Percentiles rank a stretch among this genome's conserved stretches.
Evolutionary conservation across 2,329 filamentous ascomycete genomes (phyloP).

Genomic region (Chrysosporium keratinophilum): DNA sequence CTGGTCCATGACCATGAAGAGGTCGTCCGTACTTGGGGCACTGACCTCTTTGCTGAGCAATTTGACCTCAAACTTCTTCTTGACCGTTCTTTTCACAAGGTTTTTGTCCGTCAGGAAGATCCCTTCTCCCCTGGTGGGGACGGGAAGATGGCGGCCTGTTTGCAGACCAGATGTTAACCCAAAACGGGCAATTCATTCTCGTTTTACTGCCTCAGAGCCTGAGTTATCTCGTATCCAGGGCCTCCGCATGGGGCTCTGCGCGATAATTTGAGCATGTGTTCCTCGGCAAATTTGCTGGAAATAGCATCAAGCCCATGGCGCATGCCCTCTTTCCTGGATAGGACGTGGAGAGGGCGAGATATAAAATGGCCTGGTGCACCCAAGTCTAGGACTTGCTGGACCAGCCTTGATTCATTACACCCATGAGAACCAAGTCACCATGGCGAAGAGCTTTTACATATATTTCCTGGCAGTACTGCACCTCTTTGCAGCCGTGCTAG

Average conservation of each 20-base stretch:
- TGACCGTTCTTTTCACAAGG: too few relatives aligned
- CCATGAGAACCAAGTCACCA: background rate
- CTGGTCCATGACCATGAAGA: too few relatives aligned
- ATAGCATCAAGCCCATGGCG: background rate
- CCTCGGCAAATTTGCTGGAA: background rate
- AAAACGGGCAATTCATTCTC: background rate
- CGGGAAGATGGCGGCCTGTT: background rate
- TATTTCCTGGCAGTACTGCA: constrained; percentile 2
- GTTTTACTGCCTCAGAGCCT: too few relatives aligned
- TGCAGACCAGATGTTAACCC: background rate
- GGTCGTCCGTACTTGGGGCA: too few relatives aligned
- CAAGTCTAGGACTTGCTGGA: background rate
- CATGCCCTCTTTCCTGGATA: background rate
- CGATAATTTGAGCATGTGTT: background rate
- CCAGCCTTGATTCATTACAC: background rate
- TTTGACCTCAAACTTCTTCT: too few relatives aligned
- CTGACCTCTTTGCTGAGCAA: too few relatives aligned
- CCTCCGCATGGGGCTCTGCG: background rate
- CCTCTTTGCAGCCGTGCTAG: constrained; percentile 1
- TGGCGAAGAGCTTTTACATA: background rate
- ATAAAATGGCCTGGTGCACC: constrained; percentile 1
- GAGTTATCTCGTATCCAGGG: background rate
- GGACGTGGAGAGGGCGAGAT: background rate
- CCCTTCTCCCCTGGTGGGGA: background rate
- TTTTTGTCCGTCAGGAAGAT: background rate